These are phyloP conservation scores for Oryza australiensis DNA, from an alignment of 176 grass and related monocot genomes.

Conservation along the genomic window DNA sequence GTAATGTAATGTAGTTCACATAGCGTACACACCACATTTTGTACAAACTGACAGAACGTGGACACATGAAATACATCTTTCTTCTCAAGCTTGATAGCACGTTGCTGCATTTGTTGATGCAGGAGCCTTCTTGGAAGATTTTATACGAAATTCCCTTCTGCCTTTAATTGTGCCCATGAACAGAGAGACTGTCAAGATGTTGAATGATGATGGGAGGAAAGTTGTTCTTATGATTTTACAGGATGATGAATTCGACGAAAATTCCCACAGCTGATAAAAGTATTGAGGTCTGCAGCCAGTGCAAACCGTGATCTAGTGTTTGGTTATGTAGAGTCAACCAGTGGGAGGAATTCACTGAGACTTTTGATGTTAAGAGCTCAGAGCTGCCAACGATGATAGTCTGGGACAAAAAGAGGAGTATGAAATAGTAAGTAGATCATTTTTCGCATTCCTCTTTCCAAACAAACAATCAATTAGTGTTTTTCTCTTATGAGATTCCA, in stretches of 20 bases:
- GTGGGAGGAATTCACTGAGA: slow-evolving; percentile 74
- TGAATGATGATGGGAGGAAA: slow-evolving; percentile 84
- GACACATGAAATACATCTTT: slow-evolving; percentile 7
- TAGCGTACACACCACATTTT: neutral
- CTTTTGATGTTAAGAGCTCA: slow-evolving; percentile 63
- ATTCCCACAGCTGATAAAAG: slow-evolving; percentile 60
- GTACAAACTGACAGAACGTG: neutral
- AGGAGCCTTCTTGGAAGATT: slow-evolving; percentile 82
- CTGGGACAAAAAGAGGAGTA: slow-evolving; percentile 89
- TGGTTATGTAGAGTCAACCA: slow-evolving; percentile 79
- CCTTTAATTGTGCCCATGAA: slow-evolving; percentile 69
- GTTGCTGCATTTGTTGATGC: slow-evolving; percentile 14
- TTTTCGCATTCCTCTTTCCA: neutral
- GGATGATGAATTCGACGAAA: slow-evolving; percentile 73
- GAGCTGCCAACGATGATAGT: slow-evolving; percentile 74
- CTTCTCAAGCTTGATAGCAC: slow-evolving; percentile 10
- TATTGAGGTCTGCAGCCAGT: slow-evolving; percentile 73
- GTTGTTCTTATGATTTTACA: slow-evolving; percentile 72
- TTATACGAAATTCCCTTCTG: slow-evolving; percentile 81
- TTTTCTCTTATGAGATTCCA: neutral
- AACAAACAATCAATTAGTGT: neutral
- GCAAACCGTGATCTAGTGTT: slow-evolving; percentile 92
- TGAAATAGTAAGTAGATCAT: slow-evolving; percentile 63
- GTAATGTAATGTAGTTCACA: slow-evolving; percentile 17
- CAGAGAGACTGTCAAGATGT: slow-evolving; percentile 66